Base-by-base conservation (phyloP, 495 filamentous ascomycete genomes). In the Mytilinidion resinicola region DNA sequence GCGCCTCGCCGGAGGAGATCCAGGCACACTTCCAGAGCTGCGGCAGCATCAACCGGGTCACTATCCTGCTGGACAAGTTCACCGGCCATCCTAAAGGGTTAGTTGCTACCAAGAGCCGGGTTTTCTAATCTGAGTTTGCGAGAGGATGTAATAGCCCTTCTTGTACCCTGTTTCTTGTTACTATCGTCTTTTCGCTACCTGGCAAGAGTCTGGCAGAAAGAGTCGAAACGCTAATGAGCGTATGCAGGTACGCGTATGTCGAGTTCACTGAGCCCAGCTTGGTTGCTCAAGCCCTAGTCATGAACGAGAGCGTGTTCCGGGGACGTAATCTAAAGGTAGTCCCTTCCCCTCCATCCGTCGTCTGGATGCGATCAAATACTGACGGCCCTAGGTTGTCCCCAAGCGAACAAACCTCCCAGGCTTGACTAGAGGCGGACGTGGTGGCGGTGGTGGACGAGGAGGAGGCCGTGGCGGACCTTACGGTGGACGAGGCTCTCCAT, bases 1-100 rank as follows among this genome's bases (percentile, higher is more conserved):
- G 90, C 59, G 92, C 93, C 30, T 95, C 91, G 14, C 93, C 95
- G 0, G 95, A 99, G 74, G 95, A 99, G 75, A 96, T 99, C 57
- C 95, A 99, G 77, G 89, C 91, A 38, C 95, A 99, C 71, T 99
- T 99, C 76, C 91, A 96, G 76, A 95, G 85, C 78, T 95, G 90
- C 67, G 95, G 95, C 39, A 90, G 88, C 55, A 99, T 99, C 77
- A 97, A 99, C 69, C 86, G 95, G 39, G 95, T 99, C 48, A 99
- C 95, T 4, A 99, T 99, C 56, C 76, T 99, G 55, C 77, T 99
- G 59, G 95, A 99, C 75, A 97, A 97, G 76, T 96, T 96, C 68
- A 92, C 91, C 11, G 93, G 95, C 59, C 91, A 96, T 75, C 95
- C 95, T 1, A 99, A 99, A 78, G 95, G 95, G 92, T 97, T 75